Evolutionary conservation across 306 rosid genomes (phyloP), one percentile per base, ranked within the genome.

Genomic region (Cucurbita moschata): DNA sequence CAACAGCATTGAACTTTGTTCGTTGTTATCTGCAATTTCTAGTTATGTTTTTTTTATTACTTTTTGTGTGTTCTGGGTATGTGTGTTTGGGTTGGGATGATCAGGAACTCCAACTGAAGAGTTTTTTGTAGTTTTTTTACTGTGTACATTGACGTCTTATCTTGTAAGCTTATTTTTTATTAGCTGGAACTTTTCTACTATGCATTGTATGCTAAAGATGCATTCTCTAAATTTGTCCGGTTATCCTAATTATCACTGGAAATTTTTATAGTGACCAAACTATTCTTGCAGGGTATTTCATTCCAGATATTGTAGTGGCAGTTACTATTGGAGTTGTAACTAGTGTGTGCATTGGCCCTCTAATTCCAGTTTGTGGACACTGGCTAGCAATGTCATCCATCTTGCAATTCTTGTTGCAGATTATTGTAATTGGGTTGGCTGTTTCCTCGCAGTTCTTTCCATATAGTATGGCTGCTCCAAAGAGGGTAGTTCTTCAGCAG

Each of bases 391-490:
- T 89, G 75, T 80, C 90, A 51, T 91, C 96, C 64, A 82, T 95
- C 85, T 51, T 95, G 86, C 88, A 82, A 56, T 78, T 91, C 81
- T 77, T 91, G 81, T 77, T 91, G 73, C 97, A 95, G 79, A 83
- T 95, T 74, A 91, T 76, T 72, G 86, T 91, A 68, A 73, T 83
- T 78, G 87, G 83, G 60, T 75, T 89, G 86, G 99, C 99, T 16
- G 53, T 95, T 73, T 88, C 99, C 58, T 86, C 92, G 19, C 99
- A 91, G 78, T 88, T 95, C 84, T 95, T 95, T 80, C 99, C 99
- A 62, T 95, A 95, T 77, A 83, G 92, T 77, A 71, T 15, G 18
- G 85, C 82, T 50, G 97, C 97, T 42, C 99, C 99, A 61, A 95
- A 95, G 87, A 91, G 99, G 83, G 70, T 87, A 69, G 81, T 86